Evolutionary conservation across 257 asterid species (phyloP).

Genomic region (Hygrophila difformis): DNA sequence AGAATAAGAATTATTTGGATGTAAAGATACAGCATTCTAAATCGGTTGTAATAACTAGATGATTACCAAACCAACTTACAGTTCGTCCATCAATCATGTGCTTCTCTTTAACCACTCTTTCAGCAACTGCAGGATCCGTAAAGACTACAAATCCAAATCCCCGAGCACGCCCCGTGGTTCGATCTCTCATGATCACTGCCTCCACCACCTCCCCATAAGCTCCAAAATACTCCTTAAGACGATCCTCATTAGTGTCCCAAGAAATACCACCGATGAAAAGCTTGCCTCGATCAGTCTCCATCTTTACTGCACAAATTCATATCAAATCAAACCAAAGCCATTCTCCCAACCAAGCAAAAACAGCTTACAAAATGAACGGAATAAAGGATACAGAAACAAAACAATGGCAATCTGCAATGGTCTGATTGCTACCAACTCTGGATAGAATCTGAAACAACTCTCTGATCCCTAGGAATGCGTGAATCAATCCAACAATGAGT

Average conservation of each 20-base stretch:
- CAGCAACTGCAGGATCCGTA: slow-evolving; percentile 73
- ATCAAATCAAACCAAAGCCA: neutral
- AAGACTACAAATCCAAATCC: slow-evolving; percentile 87
- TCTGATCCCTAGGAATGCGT: slow-evolving; percentile 17
- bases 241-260: slow-evolving; percentile 89
- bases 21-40: slow-evolving; percentile 7
- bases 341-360: neutral
- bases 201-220: slow-evolving; percentile 72
- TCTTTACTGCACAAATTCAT: slow-evolving; percentile 26
- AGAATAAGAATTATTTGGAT: no score
- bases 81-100: slow-evolving; percentile 82
- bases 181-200: slow-evolving; percentile 91
- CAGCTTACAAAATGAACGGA: neutral
- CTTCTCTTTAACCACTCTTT: slow-evolving; percentile 77
- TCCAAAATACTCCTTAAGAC: slow-evolving; percentile 68
- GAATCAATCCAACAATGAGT: slow-evolving; percentile 19
- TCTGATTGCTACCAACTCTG: slow-evolving; percentile 9
- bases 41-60: slow-evolving; percentile 6
- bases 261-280: slow-evolving; percentile 89
- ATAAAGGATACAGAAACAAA: neutral
- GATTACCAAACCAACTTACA: slow-evolving; percentile 37
- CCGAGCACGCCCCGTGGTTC: slow-evolving; percentile 88
- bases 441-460: slow-evolving; percentile 3
- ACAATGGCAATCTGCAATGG: slow-evolving; percentile 5
- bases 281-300: slow-evolving; percentile 66